phyloP scores from a whole-genome alignment of 176 grass and related monocot species.

The Cocos nucifera region DNA sequence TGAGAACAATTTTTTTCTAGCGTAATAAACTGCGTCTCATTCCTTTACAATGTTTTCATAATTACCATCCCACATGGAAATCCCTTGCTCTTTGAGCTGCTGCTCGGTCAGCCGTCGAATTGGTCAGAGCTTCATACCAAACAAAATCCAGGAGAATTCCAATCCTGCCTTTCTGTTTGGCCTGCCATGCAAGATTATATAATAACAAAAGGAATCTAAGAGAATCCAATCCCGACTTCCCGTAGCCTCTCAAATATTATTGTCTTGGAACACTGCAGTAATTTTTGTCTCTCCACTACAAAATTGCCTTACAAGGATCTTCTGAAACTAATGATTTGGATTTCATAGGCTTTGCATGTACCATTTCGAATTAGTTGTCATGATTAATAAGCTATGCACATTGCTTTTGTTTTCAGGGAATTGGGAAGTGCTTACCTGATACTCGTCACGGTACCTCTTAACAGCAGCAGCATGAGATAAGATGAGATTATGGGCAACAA shows the following conservation, averaged over 20 bases:
- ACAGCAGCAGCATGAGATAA: constrained; percentile 73
- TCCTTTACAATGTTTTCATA: neutral
- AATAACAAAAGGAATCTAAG: no score
- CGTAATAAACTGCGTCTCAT: neutral
- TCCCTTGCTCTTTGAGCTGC: constrained; percentile 86
- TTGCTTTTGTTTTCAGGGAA: no score
- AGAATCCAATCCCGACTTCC: no score
- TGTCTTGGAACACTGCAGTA: no score
- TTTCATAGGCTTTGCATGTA: no score
- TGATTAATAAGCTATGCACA: no score
- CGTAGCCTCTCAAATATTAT: no score
- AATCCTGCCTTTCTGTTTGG: constrained; percentile 34
- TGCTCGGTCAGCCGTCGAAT: constrained; percentile 54
- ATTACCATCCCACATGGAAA: constrained; percentile 88
- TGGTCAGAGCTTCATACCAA: constrained; percentile 62
- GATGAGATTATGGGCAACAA: constrained; percentile 64
- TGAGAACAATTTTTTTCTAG: neutral
- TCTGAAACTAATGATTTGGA: no score
- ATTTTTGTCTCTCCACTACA: no score
- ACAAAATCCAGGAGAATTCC: constrained; percentile 59
- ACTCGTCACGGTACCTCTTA: constrained; percentile 58
- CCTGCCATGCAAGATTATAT: constrained; percentile 7
- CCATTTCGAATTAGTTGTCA: no score
- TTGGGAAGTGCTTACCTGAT: constrained; percentile 38
- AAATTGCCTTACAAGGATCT: no score